These are phyloP conservation scores for Penicillium coffeae DNA, from an alignment of 495 filamentous ascomycete species.

Conservation along the genomic window DNA sequence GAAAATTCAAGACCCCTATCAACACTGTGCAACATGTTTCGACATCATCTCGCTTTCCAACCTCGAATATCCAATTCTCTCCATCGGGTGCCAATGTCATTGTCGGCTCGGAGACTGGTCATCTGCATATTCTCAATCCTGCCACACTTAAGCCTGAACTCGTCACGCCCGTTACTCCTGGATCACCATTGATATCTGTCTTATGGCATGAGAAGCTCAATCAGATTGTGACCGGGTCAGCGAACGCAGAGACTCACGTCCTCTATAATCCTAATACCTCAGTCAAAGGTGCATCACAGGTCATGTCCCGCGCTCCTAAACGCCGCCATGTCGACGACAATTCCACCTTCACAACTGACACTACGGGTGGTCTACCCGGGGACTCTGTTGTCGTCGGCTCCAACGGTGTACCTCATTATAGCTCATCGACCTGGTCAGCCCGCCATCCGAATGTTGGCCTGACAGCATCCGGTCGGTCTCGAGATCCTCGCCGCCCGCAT, in stretches of 20 bases:
- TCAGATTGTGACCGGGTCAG: slow-evolving; percentile 91
- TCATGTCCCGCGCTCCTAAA: slow-evolving; percentile 92
- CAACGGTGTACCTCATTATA: slow-evolving; percentile 43
- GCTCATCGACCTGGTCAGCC: slow-evolving; percentile 51
- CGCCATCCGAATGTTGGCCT: slow-evolving; percentile 68
- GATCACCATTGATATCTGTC: slow-evolving; percentile 75
- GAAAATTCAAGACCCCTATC: slow-evolving; percentile 89
- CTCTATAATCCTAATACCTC: slow-evolving; percentile 87
- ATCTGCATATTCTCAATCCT: slow-evolving; percentile 90
- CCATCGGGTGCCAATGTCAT: slow-evolving; percentile 77
- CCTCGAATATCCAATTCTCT: slow-evolving; percentile 83
- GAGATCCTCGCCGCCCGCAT: slow-evolving; percentile 77
- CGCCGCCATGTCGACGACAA: slow-evolving; percentile 93
- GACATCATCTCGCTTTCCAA: slow-evolving; percentile 76
- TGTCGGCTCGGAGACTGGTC: slow-evolving; percentile 80
- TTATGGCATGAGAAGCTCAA: slow-evolving; percentile 93
- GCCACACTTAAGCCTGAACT: slow-evolving; percentile 81
- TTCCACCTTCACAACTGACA: slow-evolving; percentile 75
- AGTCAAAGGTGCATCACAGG: slow-evolving; percentile 71
- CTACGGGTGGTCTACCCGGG: slow-evolving; percentile 71
- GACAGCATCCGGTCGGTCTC: slow-evolving; percentile 73
- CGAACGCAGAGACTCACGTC: slow-evolving; percentile 81
- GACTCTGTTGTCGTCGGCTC: slow-evolving; percentile 68
- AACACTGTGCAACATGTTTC: slow-evolving; percentile 74
- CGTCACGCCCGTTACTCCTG: slow-evolving; percentile 79